phyloP scores from a whole-genome alignment of 2,329 filamentous ascomycete genomes.

The Clonostachys rosea region DNA sequence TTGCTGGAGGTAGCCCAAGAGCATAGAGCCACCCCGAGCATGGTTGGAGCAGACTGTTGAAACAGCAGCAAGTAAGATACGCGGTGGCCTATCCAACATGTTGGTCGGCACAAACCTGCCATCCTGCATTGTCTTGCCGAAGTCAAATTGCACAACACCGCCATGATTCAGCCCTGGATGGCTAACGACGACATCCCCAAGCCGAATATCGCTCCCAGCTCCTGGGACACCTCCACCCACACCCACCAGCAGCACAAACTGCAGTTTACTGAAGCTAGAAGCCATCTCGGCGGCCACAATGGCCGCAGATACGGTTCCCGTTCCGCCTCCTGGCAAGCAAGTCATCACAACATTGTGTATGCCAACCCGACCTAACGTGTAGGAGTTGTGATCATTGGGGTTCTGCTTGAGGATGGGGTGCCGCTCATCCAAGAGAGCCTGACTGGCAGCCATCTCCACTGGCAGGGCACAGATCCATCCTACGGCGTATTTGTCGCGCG shows the following conservation, averaged over 20 bases:
- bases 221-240: constrained; percentile 12
- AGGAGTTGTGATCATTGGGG: constrained; percentile 10
- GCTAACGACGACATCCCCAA: constrained; percentile 28
- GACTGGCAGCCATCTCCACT: neutral
- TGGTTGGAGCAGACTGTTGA: neutral
- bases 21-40: neutral
- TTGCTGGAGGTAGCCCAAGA: neutral
- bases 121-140: constrained; percentile 7
- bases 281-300: constrained; percentile 21
- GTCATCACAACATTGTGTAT: constrained; percentile 24
- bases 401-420: neutral
- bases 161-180: constrained; percentile 7
- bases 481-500: neutral
- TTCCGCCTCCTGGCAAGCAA: constrained; percentile 13
- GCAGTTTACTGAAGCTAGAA: constrained; percentile 19
- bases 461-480: neutral
- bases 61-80: neutral
- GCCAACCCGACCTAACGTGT: constrained; percentile 17
- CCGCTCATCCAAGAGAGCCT: neutral
- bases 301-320: constrained; percentile 20
- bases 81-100: neutral
- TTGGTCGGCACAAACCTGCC: constrained; percentile 1
- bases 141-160: constrained; percentile 11
- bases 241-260: constrained; percentile 11
- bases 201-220: constrained; percentile 21